Conservation (phyloP, 1,284 basidiomycete genomes). For the Malassezia caprae region DNA sequence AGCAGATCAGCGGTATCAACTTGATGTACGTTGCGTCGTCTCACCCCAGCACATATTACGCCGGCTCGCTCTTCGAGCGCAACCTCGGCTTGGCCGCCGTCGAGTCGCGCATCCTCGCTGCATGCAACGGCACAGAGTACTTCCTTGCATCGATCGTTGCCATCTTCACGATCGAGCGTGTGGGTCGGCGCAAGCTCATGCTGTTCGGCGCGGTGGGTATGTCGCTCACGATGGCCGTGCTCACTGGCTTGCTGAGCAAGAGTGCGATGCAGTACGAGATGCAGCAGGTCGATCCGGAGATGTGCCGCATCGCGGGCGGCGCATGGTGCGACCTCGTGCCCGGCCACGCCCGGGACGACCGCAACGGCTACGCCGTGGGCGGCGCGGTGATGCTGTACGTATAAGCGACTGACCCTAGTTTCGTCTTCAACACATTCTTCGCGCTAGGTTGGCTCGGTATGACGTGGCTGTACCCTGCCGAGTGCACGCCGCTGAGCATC, state of each 20-base stretch:
- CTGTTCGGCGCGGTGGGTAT: constrained; percentile 35
- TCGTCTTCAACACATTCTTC: constrained; percentile 45
- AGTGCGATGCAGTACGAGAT: background rate
- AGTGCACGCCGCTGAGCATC: constrained; percentile 42
- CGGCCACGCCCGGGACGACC: background rate
- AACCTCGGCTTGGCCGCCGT: constrained; percentile 33
- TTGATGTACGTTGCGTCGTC: constrained; percentile 13
- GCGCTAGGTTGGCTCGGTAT: constrained; percentile 46
- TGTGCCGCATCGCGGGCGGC: background rate
- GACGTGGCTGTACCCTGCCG: constrained; percentile 47
- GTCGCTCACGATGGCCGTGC: constrained; percentile 35
- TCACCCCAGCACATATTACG: constrained; percentile 37
- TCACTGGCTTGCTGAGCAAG: constrained; percentile 17
- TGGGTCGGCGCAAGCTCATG: constrained; percentile 44
- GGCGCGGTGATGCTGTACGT: constrained; percentile 9
- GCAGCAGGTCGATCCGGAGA: background rate
- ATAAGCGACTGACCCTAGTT: background rate
- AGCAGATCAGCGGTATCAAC: constrained; percentile 45
- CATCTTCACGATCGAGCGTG: constrained; percentile 36
- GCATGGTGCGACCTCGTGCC: background rate
- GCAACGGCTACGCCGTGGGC: constrained; percentile 2
- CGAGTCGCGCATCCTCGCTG: constrained; percentile 38
- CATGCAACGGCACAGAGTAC: constrained; percentile 45
- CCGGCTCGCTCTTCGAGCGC: constrained; percentile 39
- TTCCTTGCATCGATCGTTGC: constrained; percentile 43